A percentile compares a stretch with the other conserved stretches of the same genome.
These are phyloP conservation scores for Lipomyces chichibuensis DNA, from an alignment of 805 yeast genomes.

Conservation along the genomic window DNA sequence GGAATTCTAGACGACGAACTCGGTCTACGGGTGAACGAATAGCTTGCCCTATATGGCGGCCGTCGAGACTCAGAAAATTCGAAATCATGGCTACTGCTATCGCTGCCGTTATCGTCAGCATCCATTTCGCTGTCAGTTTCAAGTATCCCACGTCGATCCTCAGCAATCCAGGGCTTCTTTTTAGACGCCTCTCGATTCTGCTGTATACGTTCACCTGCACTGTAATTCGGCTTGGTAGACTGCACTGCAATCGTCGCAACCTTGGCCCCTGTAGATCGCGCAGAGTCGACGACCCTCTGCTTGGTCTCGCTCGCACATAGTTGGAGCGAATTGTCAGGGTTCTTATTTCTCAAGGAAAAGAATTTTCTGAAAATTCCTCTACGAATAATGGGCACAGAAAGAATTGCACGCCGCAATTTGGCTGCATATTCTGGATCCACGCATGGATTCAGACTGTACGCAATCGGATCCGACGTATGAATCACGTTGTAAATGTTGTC, in stretches of 20 bases:
- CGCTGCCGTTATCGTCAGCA: slow-evolving; percentile 8
- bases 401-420: slow-evolving; percentile 39
- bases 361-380: slow-evolving; percentile 14
- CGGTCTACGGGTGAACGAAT: slow-evolving; percentile 23
- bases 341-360: slow-evolving; percentile 5
- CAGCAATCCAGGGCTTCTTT: slow-evolving; percentile 4
- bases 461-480: slow-evolving; percentile 91
- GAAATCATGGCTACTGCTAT: not conserved
- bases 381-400: slow-evolving; percentile 36
- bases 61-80: not conserved
- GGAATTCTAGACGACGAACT: slow-evolving; percentile 5
- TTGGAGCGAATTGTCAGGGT: slow-evolving; percentile 6
- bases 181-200: slow-evolving; percentile 13
- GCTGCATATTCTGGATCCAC: slow-evolving; percentile 50
- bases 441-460: slow-evolving; percentile 84
- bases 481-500: slow-evolving; percentile 75
- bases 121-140: slow-evolving; percentile 10
- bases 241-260: slow-evolving; percentile 11
- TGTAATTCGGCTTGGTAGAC: slow-evolving; percentile 19
- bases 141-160: slow-evolving; percentile 10
- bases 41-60: slow-evolving; percentile 7
- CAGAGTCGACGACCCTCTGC: not conserved
- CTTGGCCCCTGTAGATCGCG: slow-evolving; percentile 7
- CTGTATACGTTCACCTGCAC: slow-evolving; percentile 29
- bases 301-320: slow-evolving; percentile 9